Percentiles rank a stretch among this genome's conserved stretches.
These are phyloP conservation scores for Aspergillus sparsus DNA, from an alignment of 495 filamentous ascomycete species.

Conservation along the genomic window DNA sequence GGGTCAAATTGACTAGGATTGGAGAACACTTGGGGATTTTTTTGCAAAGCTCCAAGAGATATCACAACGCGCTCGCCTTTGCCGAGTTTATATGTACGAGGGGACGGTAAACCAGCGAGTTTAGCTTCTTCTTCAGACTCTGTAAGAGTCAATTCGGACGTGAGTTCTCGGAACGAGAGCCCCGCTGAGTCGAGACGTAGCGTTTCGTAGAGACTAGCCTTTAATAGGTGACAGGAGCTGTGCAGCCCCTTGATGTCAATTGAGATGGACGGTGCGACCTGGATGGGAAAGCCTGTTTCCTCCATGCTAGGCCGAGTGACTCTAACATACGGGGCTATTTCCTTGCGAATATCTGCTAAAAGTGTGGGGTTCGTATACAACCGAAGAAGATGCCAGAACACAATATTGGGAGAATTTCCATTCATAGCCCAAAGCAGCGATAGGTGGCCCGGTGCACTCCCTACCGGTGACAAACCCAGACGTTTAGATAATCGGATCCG, in stretches of 20 bases:
- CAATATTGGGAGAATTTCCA: constrained; percentile 51
- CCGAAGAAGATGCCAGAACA: constrained; percentile 59
- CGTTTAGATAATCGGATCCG: constrained; percentile 43
- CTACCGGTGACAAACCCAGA: constrained; percentile 31
- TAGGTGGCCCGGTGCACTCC: constrained; percentile 40
- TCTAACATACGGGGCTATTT: constrained; percentile 50
- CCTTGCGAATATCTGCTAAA: constrained; percentile 51
- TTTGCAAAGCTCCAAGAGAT: constrained; percentile 52
- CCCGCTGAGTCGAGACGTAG: constrained; percentile 54
- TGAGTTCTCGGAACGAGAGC: constrained; percentile 45
- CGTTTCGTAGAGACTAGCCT: constrained; percentile 56
- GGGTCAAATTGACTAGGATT: constrained; percentile 55
- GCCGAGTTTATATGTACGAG: constrained; percentile 45
- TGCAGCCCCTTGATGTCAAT: constrained; percentile 49
- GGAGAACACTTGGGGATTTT: constrained; percentile 48
- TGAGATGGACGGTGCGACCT: constrained; percentile 51
- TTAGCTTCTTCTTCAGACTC: constrained; percentile 45
- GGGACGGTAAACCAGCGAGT: constrained; percentile 24
- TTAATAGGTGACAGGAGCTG: constrained; percentile 51
- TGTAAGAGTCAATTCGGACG: constrained; percentile 45
- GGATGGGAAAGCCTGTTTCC: constrained; percentile 53
- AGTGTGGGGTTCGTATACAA: constrained; percentile 50
- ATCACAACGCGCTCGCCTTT: constrained; percentile 53
- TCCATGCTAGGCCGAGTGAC: constrained; percentile 44
- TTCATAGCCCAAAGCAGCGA: constrained; percentile 56